These are phyloP conservation scores for Zoysia pacifica DNA, from an alignment of 176 grass and related monocot genomes.

Conservation along the genomic window DNA sequence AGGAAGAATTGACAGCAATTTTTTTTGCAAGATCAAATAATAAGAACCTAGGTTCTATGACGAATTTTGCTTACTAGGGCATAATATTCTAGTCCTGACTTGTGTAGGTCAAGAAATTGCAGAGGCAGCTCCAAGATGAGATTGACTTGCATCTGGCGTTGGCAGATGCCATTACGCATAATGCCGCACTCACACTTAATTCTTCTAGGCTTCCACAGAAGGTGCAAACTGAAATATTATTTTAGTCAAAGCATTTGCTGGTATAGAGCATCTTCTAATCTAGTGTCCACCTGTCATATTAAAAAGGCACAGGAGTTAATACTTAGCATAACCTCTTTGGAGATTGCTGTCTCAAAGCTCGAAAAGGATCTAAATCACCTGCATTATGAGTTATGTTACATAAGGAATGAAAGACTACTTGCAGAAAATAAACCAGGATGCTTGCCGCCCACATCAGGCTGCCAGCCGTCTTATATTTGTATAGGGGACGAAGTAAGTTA, in stretches of 20 bases:
- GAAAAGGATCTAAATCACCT: constrained; percentile 75
- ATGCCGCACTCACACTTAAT: constrained; percentile 59
- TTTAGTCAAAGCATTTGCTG: constrained; percentile 12
- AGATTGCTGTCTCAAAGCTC: constrained; percentile 77
- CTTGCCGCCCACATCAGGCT: constrained; percentile 12
- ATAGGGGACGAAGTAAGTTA: constrained; percentile 63
- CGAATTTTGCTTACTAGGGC: not conserved
- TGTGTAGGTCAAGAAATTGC: constrained; percentile 75
- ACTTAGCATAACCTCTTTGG: constrained; percentile 72
- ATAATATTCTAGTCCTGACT: constrained; percentile 14
- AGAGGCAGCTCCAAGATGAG: constrained; percentile 85
- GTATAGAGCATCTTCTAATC: constrained; percentile 2
- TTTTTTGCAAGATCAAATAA: not conserved
- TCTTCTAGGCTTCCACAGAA: constrained; percentile 78
- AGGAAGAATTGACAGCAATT: not conserved
- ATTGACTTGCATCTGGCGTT: constrained; percentile 83
- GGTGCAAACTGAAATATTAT: constrained; percentile 34
- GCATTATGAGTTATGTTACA: constrained; percentile 58
- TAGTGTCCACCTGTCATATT: not conserved
- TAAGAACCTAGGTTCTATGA: not conserved
- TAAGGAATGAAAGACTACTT: constrained; percentile 62
- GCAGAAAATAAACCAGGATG: constrained; percentile 57
- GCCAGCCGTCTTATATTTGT: constrained; percentile 39
- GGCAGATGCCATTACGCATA: constrained; percentile 69
- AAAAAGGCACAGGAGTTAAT: constrained; percentile 77